A percentile compares a stretch with the other conserved stretches of the same genome.
Conservation (phyloP, 306 rosid species). For the Fragaria iinumae region DNA sequence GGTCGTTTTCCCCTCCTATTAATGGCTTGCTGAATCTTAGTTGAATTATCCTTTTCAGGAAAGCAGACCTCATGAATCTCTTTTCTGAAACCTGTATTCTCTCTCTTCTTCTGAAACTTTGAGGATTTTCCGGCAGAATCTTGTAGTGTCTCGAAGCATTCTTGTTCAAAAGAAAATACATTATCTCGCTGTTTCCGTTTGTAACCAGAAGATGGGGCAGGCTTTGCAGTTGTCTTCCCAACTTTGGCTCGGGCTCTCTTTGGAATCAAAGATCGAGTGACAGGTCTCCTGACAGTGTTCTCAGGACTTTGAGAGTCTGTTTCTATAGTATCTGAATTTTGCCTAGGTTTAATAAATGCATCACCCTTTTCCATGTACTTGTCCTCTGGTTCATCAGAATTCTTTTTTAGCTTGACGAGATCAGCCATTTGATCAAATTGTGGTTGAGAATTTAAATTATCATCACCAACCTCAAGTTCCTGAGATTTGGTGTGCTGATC, state of each 20-base stretch:
- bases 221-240: slow-evolving; percentile 38
- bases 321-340: slow-evolving; percentile 83
- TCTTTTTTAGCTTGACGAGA: slow-evolving; percentile 39
- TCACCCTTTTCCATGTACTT: slow-evolving; percentile 39
- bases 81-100: slow-evolving; percentile 32
- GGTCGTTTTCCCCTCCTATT: slow-evolving; percentile 36
- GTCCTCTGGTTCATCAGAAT: slow-evolving; percentile 48
- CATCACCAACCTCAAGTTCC: slow-evolving; percentile 33
- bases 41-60: slow-evolving; percentile 32
- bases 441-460: slow-evolving; percentile 36
- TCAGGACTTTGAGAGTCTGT: slow-evolving; percentile 74
- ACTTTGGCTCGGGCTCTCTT: slow-evolving; percentile 47
- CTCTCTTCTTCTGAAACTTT: slow-evolving; percentile 38
- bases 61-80: slow-evolving; percentile 40
- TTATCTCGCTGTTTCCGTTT: slow-evolving; percentile 41
- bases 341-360: slow-evolving; percentile 39
- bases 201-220: slow-evolving; percentile 31
- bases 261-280: slow-evolving; percentile 55
- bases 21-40: slow-evolving; percentile 38
- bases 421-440: slow-evolving; percentile 39
- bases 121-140: slow-evolving; percentile 46
- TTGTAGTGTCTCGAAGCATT: slow-evolving; percentile 31
- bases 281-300: slow-evolving; percentile 52
- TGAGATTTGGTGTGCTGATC: slow-evolving; percentile 42
- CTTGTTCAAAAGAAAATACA: slow-evolving; percentile 41